A percentile compares a stretch with the other conserved stretches of the same genome.
Evolutionary conservation across 1,284 basidiomycete species (phyloP).

Genomic region (Inonotus hispidus): DNA sequence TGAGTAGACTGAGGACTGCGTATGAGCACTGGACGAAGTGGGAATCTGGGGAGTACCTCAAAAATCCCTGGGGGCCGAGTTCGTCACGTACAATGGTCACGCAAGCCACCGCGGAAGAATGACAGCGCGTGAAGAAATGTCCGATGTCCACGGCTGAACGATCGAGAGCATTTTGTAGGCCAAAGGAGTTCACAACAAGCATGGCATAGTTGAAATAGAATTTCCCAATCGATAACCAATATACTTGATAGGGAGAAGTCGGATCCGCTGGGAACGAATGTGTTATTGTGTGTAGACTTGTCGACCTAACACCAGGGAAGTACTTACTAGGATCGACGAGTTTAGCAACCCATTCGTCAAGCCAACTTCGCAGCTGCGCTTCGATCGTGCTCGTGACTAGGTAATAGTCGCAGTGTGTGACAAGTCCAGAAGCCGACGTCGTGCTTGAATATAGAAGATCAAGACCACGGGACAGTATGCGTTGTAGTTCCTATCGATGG

Average conservation of each 20-base stretch:
- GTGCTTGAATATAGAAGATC: constrained; percentile 89
- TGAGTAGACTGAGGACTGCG: constrained; percentile 80
- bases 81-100: constrained; percentile 70
- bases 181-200: constrained; percentile 90
- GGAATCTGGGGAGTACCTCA: constrained; percentile 86
- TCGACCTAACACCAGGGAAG: not conserved
- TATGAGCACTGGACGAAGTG: constrained; percentile 91
- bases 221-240: constrained; percentile 50
- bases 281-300: not conserved
- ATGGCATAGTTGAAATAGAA: constrained; percentile 85
- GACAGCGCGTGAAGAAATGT: constrained; percentile 83
- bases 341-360: constrained; percentile 48
- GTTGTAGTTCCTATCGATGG: constrained; percentile 66
- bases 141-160: constrained; percentile 67
- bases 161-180: constrained; percentile 90
- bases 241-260: constrained; percentile 29
- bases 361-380: constrained; percentile 70
- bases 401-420: constrained; percentile 84
- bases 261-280: not conserved
- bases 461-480: constrained; percentile 81
- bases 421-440: constrained; percentile 76
- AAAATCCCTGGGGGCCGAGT: constrained; percentile 67
- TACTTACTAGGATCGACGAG: constrained; percentile 7
- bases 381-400: constrained; percentile 81
- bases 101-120: constrained; percentile 69